A percentile compares a stretch with the other conserved stretches of the same genome.
phyloP scores from a whole-genome alignment of 225 moss, liverwort and hornwort species.

The Bryum argenteum region DNA sequence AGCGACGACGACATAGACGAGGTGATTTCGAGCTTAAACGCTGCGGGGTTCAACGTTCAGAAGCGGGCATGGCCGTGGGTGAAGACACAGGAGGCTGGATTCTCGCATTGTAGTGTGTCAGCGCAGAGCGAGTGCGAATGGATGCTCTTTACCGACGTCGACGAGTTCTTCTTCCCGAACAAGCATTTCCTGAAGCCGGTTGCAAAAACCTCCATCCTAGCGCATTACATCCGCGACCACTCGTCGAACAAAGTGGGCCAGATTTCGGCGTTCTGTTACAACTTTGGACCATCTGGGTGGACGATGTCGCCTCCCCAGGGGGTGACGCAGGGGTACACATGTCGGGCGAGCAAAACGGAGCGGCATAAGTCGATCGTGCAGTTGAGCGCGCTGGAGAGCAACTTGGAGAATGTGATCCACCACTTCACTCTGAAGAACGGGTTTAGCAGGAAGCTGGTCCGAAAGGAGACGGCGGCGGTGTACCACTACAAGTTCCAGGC shows the following conservation, averaged over 20 bases:
- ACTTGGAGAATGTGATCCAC: constrained; percentile 76
- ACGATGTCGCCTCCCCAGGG: constrained; percentile 54
- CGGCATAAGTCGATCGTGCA: constrained; percentile 80
- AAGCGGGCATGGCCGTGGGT: constrained; percentile 83
- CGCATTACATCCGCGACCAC: neutral
- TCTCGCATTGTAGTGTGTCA: constrained; percentile 70
- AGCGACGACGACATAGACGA: constrained; percentile 69
- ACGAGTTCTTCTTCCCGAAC: constrained; percentile 51
- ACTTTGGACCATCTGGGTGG: constrained; percentile 81
- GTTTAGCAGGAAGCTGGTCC: constrained; percentile 33
- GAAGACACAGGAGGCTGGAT: constrained; percentile 90
- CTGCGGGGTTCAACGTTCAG: constrained; percentile 44
- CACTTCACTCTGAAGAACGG: constrained; percentile 62
- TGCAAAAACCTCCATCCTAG: constrained; percentile 20
- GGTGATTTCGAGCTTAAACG: constrained; percentile 44
- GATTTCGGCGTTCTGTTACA: constrained; percentile 57
- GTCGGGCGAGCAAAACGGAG: constrained; percentile 46
- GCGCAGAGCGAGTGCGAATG: constrained; percentile 72
- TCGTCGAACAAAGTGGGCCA: constrained; percentile 67
- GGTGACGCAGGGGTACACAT: constrained; percentile 83
- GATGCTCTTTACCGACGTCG: constrained; percentile 82
- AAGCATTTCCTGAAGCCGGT: neutral
- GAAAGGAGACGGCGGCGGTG: constrained; percentile 45
- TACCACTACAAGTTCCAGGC: constrained; percentile 84
- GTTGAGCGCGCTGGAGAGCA: constrained; percentile 34